Base-by-base conservation (phyloP, 140 eudicot genomes). In the Stevia rebaudiana region DNA sequence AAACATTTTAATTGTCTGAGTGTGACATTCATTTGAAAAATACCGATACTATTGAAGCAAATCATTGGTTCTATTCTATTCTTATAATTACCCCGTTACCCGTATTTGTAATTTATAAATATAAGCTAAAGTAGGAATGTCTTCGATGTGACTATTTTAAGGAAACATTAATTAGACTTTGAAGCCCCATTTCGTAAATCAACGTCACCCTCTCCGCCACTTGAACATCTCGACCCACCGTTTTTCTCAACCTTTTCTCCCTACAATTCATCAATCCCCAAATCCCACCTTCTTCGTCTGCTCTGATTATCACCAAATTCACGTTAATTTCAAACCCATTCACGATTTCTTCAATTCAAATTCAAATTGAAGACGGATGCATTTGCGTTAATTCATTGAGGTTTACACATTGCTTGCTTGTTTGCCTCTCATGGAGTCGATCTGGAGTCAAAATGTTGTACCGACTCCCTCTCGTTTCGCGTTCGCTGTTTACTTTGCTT, bases 401-500 rank as follows among this genome's bases (percentile, higher is more conserved):
- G 61, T 35, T 35, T 36, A 58, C 60, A 11, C 64, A 61, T 42
- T 61, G 60, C 18, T 57, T 36, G 50, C 61, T 36, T 33, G 4
- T 31, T 18, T 25, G 7, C 55, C 21, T 74, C 52, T n/a, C 8
- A 86, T 86, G 95, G 95, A 83, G 55, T 75, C 85, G 77, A 73
- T 81, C 78, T 81, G 79, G 91, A 79, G 47, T 61, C 54, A 63
- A 58, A 69, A 70, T 71, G 76, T 73, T 22, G 79, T 33, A 40
- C 89, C 92, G 6, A 54, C 65, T 71, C 74, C 78, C 1, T 77
- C 68, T 43, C 95, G 85, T 63, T 84, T 84, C 69, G 0, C 36
- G 35, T 11, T 61, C 59, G 95, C 94, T 28, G 47, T 82, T 15
- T 72, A 36, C 79, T 88, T 88, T 68, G 86, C 89, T 8, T 60